These are phyloP conservation scores for Tetrapisispora taiwanensis DNA, from an alignment of 805 yeast genomes.

Conservation along the genomic window DNA sequence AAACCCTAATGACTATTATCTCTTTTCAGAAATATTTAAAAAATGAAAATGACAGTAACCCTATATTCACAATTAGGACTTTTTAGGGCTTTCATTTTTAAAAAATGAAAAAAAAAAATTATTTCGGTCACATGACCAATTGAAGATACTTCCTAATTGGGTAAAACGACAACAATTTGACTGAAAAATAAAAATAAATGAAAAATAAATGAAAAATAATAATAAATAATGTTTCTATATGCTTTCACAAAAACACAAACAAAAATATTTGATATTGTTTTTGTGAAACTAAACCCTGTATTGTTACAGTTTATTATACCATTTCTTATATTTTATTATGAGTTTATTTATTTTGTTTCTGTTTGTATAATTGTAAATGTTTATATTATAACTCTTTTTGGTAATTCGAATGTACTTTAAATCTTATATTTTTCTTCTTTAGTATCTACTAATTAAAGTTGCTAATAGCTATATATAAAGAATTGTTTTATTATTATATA, in stretches of 20 bases:
- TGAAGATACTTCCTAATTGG: conserved; percentile 4
- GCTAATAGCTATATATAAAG: not conserved
- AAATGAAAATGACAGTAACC: too few species aligned
- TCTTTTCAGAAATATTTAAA: too few species aligned
- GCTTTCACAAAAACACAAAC: conserved; percentile 2
- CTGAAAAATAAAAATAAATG: not conserved
- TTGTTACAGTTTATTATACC: too few species aligned
- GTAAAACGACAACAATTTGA: conserved; percentile 1
- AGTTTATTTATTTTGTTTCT: not conserved
- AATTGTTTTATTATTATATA: not conserved
- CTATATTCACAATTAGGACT: too few species aligned
- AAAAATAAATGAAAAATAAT: not conserved
- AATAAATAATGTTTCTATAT: not conserved
- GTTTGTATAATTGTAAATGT: conserved; percentile 1
- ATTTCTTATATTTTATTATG: not conserved
- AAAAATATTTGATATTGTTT: too few species aligned
- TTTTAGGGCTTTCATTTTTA: not conserved
- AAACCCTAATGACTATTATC: too few species aligned
- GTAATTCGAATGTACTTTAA: not conserved
- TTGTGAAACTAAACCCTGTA: not conserved
- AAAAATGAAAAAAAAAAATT: too few species aligned
- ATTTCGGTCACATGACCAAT: not conserved
- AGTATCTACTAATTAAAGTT: not conserved
- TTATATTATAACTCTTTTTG: conserved; percentile 1
- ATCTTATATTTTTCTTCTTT: conserved; percentile 1